Base-by-base conservation (phyloP, 2,329 filamentous ascomycete genomes). In the Alternaria panax region DNA sequence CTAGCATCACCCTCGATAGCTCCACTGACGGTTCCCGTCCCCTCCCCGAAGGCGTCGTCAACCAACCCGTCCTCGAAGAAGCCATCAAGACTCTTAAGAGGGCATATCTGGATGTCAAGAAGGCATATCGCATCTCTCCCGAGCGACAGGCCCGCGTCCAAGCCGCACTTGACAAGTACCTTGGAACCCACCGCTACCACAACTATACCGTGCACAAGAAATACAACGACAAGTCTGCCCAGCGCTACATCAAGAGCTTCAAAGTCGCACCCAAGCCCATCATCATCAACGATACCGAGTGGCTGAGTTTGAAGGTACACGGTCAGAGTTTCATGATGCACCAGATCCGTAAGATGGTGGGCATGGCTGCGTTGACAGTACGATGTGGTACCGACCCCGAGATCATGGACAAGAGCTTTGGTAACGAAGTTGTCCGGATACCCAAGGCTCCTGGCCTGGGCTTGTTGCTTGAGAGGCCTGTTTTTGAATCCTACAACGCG, bases 291-390 rank as follows among this genome's bases (percentile, higher is more conserved):
- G 89, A 94, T 74, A 97, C 93, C 2, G 91, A 99, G 82, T 99
- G 95, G 95, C 84, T 99, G 5, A 95, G 91, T 42, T 84, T 98
- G 67, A 97, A 96, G 77, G 93, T 99, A 24, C 95, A 99, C 79
- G 95, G 95, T 0, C 95, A 99, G 80, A 94, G 90, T 74, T 99
- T 99, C 85, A 99, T 99, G 95, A 99, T 99, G 95, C 95, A 99
- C 79, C 95, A 99, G 81, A 99, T 99, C 79, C 90, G 95, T 73
- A 99, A 98, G 81, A 98, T 99, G 95, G 92, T 99, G 16, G 92
- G 92, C 57, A 93, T 99, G 90, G 92, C 88, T 8, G 88, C 92
- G 32, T 84, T 99, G 60, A 83, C 94, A 6, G 90, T 96, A 7
- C 89, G 95, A 36, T 96, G 91, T 76, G 95, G 92, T 51, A 89